Base-by-base conservation (phyloP, 2,329 filamentous ascomycete genomes). In the Microsporum ferrugineum region DNA sequence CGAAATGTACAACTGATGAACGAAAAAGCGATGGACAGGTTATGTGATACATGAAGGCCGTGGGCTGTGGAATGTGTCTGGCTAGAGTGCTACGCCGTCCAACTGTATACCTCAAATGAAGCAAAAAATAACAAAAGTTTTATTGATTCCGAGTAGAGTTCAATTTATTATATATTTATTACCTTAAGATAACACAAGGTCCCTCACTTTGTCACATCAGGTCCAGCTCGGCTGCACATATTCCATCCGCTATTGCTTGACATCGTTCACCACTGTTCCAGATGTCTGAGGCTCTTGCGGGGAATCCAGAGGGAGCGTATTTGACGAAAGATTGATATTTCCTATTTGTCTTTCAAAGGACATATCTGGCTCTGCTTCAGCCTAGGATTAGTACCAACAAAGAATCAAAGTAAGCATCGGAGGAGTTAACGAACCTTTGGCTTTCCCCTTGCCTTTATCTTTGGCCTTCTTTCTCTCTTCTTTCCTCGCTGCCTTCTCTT, bases 381-480 rank as follows among this genome's bases (percentile, higher is more conserved):
- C 1, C 12, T 33, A 33, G 6, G 10, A 14, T 53, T 34, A 53
- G 49, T 27, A 53, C 14, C 49, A 17, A 47, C 14, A 45, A 7
- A 47, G 10, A 27, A 47, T 27, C 7, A 23, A 8, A 17, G n/a
- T 43, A 43, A 47, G 17, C 23, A 47, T 23, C 17, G 23, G 23
- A 27, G 14, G 6, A 45, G 17, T 47, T 23, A 51, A 39, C 55
- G 36, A 33, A 43, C 51, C 55, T 36, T n/a, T 58, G 45, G 36
- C 38, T 17, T 43, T 61, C 51, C 59, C 27, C 57, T 38, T 57
- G 57, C 59, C 62, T 49, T 45, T 36, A 2, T 34, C 34, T 56
- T 64, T 65, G 12, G 57, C 57, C 14, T n/a, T 34, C 60, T 60
- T 64, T 39, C 23, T 58, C 47, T 59, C 47, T 41, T 39, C 34